These are phyloP conservation scores for Trichopus zeylanicus DNA, from an alignment of 116 monocot species.

Conservation along the genomic window DNA sequence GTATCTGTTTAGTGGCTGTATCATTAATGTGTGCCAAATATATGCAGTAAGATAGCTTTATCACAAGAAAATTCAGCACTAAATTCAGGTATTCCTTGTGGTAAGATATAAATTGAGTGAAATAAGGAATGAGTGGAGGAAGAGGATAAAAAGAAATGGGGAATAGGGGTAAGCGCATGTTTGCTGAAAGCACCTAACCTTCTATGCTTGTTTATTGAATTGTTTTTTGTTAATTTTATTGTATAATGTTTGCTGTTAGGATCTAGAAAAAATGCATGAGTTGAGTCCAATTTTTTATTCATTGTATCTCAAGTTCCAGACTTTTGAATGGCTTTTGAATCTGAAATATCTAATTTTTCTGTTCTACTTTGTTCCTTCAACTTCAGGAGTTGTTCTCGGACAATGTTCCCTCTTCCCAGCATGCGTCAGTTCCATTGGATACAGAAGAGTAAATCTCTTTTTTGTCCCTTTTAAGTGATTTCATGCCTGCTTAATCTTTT, in stretches of 20 bases:
- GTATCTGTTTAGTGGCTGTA: no score
- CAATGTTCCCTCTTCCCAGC: slow-evolving; percentile 33
- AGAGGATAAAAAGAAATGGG: not conserved
- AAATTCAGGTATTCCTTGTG: no score
- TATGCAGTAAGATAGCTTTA: not conserved
- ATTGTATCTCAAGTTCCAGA: not conserved
- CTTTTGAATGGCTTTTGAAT: not conserved
- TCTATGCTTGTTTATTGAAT: not conserved
- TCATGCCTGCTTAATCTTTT: no score
- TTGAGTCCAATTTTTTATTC: not conserved
- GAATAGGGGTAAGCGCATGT: no score
- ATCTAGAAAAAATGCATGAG: not conserved
- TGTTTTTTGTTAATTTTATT: not conserved
- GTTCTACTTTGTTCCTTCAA: not conserved
- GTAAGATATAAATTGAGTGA: not conserved
- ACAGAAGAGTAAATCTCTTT: slow-evolving; percentile 42
- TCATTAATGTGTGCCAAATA: no score
- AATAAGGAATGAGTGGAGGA: not conserved
- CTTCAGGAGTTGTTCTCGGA: slow-evolving; percentile 66
- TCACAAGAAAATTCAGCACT: not conserved
- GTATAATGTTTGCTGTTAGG: not conserved
- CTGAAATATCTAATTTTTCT: not conserved
- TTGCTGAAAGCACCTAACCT: not conserved
- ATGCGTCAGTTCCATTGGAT: slow-evolving; percentile 24
- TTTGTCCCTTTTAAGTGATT: slow-evolving; percentile 1